These are phyloP conservation scores for Sphaerulina vaccinii DNA, from an alignment of 2,329 filamentous ascomycete genomes.

Conservation along the genomic window DNA sequence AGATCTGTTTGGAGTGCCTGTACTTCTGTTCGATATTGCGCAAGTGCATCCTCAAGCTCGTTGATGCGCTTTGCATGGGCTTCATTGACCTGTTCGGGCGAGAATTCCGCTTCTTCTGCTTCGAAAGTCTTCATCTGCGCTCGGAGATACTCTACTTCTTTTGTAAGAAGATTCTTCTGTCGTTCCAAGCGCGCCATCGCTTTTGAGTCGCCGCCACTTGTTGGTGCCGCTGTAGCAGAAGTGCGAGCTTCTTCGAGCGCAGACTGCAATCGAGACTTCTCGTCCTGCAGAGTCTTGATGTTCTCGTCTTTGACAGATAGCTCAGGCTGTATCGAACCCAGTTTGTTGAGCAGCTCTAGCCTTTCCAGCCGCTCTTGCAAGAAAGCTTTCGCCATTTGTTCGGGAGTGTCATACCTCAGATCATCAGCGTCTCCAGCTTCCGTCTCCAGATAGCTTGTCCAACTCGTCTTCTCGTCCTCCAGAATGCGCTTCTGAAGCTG, in stretches of 20 bases:
- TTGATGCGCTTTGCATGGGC: slow-evolving; percentile 71
- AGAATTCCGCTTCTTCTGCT: slow-evolving; percentile 81
- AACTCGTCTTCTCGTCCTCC: slow-evolving; percentile 82
- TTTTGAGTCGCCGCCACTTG: slow-evolving; percentile 59
- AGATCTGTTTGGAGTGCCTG: slow-evolving; percentile 72
- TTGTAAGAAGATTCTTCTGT: slow-evolving; percentile 79
- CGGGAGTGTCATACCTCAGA: slow-evolving; percentile 80
- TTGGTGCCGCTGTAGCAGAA: slow-evolving; percentile 31
- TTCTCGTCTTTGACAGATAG: slow-evolving; percentile 72
- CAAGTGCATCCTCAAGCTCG: slow-evolving; percentile 81
- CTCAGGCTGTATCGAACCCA: slow-evolving; percentile 78
- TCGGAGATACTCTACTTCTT: slow-evolving; percentile 91
- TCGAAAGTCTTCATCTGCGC: slow-evolving; percentile 87
- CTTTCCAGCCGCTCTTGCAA: slow-evolving; percentile 78
- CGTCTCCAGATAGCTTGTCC: slow-evolving; percentile 79
- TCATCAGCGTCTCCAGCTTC: slow-evolving; percentile 61
- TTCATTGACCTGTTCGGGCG: slow-evolving; percentile 75
- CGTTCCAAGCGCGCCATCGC: slow-evolving; percentile 74
- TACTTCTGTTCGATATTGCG: slow-evolving; percentile 80
- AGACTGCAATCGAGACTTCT: slow-evolving; percentile 62
- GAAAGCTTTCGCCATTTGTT: slow-evolving; percentile 79
- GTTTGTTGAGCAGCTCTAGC: slow-evolving; percentile 73
- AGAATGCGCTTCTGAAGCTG: slow-evolving; percentile 80
- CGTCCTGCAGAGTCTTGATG: slow-evolving; percentile 68
- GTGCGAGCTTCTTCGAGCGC: slow-evolving; percentile 71